Conservation (phyloP, 768 basidiomycete genomes). For the Phallus indusiatus region DNA sequence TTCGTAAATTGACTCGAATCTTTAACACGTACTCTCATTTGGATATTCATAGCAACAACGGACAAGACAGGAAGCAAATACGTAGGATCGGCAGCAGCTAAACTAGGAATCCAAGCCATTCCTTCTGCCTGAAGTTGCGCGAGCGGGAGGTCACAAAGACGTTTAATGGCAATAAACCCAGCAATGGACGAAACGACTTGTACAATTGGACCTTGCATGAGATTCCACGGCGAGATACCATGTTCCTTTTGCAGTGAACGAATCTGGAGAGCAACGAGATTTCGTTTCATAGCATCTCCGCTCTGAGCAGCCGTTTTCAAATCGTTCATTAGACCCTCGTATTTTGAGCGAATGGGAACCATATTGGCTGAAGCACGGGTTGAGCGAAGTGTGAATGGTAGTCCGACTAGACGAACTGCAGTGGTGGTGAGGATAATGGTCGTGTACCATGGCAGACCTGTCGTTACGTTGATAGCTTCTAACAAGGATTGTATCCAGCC, state of each 20-base stretch:
- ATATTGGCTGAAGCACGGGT: constrained; percentile 52
- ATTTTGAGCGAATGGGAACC: constrained; percentile 46
- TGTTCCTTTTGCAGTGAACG: constrained; percentile 50
- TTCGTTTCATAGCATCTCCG: constrained; percentile 31
- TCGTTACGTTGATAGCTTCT: constrained; percentile 59
- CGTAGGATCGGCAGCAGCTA: constrained; percentile 71
- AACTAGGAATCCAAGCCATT: constrained; percentile 59
- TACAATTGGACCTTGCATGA: constrained; percentile 47
- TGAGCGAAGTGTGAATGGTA: constrained; percentile 51
- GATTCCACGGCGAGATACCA: constrained; percentile 48
- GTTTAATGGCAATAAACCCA: constrained; percentile 74
- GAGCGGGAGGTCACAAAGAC: constrained; percentile 61
- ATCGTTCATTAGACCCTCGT: constrained; percentile 45
- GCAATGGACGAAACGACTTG: constrained; percentile 74
- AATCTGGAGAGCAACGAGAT: constrained; percentile 36
- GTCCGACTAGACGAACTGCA: constrained; percentile 47
- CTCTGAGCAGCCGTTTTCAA: constrained; percentile 32
- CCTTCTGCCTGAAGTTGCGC: constrained; percentile 73
- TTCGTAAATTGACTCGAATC: no score
- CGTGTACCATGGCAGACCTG: constrained; percentile 76
- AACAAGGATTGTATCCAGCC: constrained; percentile 54
- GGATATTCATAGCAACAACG: constrained; percentile 53
- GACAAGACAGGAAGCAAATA: constrained; percentile 57
- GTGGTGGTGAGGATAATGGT: constrained; percentile 62
- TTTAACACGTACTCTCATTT: constrained; percentile 59